Evolutionary conservation across 495 filamentous ascomycete genomes (phyloP).

Genomic region (Penicillium robsamsonii): DNA sequence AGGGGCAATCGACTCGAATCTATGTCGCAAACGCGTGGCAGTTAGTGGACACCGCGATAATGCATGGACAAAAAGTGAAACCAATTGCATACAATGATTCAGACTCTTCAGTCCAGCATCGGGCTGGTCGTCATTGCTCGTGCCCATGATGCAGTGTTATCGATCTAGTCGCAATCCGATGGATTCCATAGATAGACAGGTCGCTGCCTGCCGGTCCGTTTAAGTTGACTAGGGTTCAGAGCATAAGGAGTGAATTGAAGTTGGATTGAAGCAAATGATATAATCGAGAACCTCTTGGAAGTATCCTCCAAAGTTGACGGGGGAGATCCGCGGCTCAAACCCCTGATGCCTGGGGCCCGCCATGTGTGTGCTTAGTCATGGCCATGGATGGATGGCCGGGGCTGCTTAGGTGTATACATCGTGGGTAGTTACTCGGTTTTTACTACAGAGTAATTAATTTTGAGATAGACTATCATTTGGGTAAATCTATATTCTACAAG

Average conservation of each 20-base stretch:
- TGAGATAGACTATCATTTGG: background rate
- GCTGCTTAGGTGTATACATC: background rate
- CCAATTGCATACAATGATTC: slow-evolving; percentile 66
- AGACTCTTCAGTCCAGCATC: slow-evolving; percentile 73
- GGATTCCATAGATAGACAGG: slow-evolving; percentile 30
- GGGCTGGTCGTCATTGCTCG: slow-evolving; percentile 40
- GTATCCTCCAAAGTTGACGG: slow-evolving; percentile 2
- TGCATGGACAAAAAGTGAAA: background rate
- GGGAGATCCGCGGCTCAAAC: slow-evolving; percentile 6
- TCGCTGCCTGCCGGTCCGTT: slow-evolving; percentile 23
- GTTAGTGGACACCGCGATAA: slow-evolving; percentile 11
- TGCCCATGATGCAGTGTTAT: slow-evolving; percentile 36
- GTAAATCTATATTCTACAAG: background rate
- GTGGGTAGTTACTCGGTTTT: background rate
- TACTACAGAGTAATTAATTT: background rate
- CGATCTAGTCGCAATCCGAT: slow-evolving; percentile 20
- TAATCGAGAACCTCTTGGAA: background rate
- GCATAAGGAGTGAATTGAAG: slow-evolving; percentile 30
- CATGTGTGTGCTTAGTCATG: slow-evolving; percentile 12
- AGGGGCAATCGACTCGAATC: slow-evolving; percentile 77
- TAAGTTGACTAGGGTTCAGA: slow-evolving; percentile 6
- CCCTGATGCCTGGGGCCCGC: slow-evolving; percentile 4
- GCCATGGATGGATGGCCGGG: no score
- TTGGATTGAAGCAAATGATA: slow-evolving; percentile 16
- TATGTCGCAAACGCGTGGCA: slow-evolving; percentile 34